Conservation (phyloP, 371 early-diverging fungal genomes). For the Apophysomyces elegans region DNA sequence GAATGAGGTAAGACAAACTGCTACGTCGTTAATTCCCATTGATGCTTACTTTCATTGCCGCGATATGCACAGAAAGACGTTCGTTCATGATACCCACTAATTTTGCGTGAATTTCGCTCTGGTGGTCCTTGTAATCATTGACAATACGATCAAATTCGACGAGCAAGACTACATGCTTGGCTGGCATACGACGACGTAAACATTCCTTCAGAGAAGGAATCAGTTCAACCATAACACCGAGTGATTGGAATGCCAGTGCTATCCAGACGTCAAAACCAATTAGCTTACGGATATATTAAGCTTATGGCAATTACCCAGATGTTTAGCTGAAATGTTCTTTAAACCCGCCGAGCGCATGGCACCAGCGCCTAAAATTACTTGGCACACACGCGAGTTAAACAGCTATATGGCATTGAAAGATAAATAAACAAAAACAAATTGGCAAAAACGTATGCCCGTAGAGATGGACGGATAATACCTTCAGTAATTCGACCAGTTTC, state of each 20-base stretch:
- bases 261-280: neutral
- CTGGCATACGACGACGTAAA: conserved; percentile 66
- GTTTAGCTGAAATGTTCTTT: conserved; percentile 94
- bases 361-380: conserved; percentile 95
- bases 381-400: conserved; percentile 91
- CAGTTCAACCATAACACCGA: conserved; percentile 81
- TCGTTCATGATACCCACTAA: conserved; percentile 93
- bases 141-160: conserved; percentile 86
- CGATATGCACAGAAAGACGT: conserved; percentile 76
- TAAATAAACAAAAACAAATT: neutral
- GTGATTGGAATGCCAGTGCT: conserved; percentile 91
- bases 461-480: conserved; percentile 45
- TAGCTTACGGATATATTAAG: neutral
- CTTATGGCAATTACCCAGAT: conserved; percentile 63
- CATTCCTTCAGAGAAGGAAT: conserved; percentile 83
- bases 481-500: conserved; percentile 81
- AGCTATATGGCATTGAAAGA: conserved; percentile 45
- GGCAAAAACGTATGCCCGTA: neutral
- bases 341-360: conserved; percentile 94
- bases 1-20: neutral
- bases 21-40: neutral
- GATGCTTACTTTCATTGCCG: conserved; percentile 56
- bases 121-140: conserved; percentile 86
- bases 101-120: conserved; percentile 84
- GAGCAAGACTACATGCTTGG: conserved; percentile 76